A percentile compares a stretch with the other conserved stretches of the same genome.
Conservation (phyloP, 805 yeast genomes). For the Kodamaea hsintzibuensis region DNA sequence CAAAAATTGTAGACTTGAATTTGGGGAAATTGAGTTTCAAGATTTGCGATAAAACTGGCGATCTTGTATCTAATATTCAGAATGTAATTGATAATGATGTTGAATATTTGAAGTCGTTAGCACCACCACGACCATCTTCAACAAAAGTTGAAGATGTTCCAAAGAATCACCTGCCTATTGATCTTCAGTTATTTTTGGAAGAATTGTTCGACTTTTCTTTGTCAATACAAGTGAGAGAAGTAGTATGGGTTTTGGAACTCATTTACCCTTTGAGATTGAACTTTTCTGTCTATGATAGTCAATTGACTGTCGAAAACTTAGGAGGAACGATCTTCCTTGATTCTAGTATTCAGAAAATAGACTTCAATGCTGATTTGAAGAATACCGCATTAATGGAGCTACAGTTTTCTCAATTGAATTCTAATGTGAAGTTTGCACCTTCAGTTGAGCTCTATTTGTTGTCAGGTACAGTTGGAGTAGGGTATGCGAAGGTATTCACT, state of each 20-base stretch:
- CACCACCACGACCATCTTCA: too few relatives aligned
- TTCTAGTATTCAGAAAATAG: conserved; percentile 20
- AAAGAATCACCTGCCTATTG: background rate
- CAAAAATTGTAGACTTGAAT: conserved; percentile 12
- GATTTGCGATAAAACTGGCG: conserved; percentile 12
- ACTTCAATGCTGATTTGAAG: conserved; percentile 18
- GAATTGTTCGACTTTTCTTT: conserved; percentile 12
- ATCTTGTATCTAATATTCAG: conserved; percentile 12
- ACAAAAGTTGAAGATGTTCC: background rate
- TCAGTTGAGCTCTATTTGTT: conserved; percentile 15
- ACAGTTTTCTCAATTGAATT: conserved; percentile 27
- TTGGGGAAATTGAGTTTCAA: conserved; percentile 10
- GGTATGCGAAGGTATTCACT: conserved; percentile 30
- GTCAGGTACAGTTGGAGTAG: conserved; percentile 20
- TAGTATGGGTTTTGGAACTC: conserved; percentile 20
- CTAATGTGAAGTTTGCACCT: conserved; percentile 16
- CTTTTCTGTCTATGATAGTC: conserved; percentile 20
- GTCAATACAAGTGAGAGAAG: conserved; percentile 20
- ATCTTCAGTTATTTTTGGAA: background rate
- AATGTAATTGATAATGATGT: conserved; percentile 2
- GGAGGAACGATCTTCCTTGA: conserved; percentile 16
- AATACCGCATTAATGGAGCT: conserved; percentile 20
- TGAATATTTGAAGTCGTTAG: background rate
- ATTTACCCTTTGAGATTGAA: conserved; percentile 18
- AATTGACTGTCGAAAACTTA: conserved; percentile 15